These are phyloP conservation scores for Hebeloma cylindrosporum DNA, from an alignment of 768 basidiomycete genomes.

Conservation along the genomic window DNA sequence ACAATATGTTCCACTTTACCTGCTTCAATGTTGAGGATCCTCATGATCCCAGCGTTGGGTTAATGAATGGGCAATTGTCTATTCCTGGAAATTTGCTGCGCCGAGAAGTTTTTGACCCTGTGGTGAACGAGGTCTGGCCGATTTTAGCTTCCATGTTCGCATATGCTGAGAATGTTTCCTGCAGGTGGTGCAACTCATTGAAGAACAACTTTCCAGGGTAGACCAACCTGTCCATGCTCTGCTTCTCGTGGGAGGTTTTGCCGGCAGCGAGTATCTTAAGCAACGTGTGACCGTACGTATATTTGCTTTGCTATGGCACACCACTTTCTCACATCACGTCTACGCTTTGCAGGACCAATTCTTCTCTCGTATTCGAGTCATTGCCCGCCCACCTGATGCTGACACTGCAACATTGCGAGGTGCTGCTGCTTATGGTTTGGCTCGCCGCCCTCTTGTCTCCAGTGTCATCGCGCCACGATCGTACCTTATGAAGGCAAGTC, in stretches of 20 bases:
- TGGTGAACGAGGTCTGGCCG: constrained; percentile 75
- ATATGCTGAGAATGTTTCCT: constrained; percentile 5
- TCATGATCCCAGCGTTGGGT: constrained; percentile 75
- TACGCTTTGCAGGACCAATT: constrained; percentile 56
- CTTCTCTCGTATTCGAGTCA: constrained; percentile 61
- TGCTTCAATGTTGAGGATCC: constrained; percentile 88
- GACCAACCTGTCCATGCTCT: constrained; percentile 79
- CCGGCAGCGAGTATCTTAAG: constrained; percentile 83
- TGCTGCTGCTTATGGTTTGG: constrained; percentile 85
- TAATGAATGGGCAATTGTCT: constrained; percentile 80
- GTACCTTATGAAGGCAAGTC: constrained; percentile 82
- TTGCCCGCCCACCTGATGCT: constrained; percentile 81
- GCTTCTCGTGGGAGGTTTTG: constrained; percentile 88
- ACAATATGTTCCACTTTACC: constrained; percentile 83
- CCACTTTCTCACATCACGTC: constrained; percentile 8
- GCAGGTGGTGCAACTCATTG: constrained; percentile 77
- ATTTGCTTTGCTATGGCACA: constrained; percentile 1
- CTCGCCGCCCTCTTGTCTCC: constrained; percentile 72
- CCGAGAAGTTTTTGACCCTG: constrained; percentile 87
- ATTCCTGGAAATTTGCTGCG: constrained; percentile 81
- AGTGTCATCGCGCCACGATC: constrained; percentile 80
- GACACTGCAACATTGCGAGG: constrained; percentile 89
- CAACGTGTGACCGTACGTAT: constrained; percentile 71
- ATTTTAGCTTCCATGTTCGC: constrained; percentile 4
- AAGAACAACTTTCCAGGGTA: constrained; percentile 67